phyloP scores from a whole-genome alignment of 225 moss, liverwort and hornwort genomes.

The Asterella californica region DNA sequence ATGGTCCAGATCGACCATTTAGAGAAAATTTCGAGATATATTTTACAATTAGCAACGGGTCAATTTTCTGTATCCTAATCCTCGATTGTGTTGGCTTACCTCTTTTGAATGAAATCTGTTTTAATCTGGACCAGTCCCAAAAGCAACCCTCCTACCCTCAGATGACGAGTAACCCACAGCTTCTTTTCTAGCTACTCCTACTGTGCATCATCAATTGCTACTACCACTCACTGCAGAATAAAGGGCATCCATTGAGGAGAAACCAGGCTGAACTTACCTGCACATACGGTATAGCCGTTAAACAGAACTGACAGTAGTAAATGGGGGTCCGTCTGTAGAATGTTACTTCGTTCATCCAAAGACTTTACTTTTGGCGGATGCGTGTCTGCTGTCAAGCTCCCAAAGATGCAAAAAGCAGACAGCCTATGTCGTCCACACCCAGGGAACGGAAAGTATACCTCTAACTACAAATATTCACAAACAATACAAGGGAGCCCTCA shows the following conservation, averaged over 20 bases:
- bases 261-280: conserved; percentile 38
- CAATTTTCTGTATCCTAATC: conserved; percentile 26
- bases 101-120: conserved; percentile 10
- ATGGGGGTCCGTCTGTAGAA: conserved; percentile 18
- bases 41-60: conserved; percentile 18
- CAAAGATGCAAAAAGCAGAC: conserved; percentile 25
- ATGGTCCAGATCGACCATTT: neutral
- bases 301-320: conserved; percentile 17
- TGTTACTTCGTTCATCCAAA: conserved; percentile 4
- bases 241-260: conserved; percentile 29
- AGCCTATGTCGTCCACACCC: conserved; percentile 15
- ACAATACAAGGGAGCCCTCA: conserved; percentile 37
- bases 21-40: conserved; percentile 7
- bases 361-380: conserved; percentile 15
- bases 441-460: conserved; percentile 16
- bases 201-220: conserved; percentile 16
- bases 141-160: conserved; percentile 8
- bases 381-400: conserved; percentile 21
- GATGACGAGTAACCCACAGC: conserved; percentile 8
- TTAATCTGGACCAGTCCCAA: conserved; percentile 13
- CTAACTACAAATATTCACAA: conserved; percentile 45
- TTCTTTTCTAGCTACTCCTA: conserved; percentile 12
- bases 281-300: conserved; percentile 31
- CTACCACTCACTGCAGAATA: conserved; percentile 23
- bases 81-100: conserved; percentile 18